phyloP scores from a whole-genome alignment of 768 basidiomycete genomes.

The Lactarius psammicola region DNA sequence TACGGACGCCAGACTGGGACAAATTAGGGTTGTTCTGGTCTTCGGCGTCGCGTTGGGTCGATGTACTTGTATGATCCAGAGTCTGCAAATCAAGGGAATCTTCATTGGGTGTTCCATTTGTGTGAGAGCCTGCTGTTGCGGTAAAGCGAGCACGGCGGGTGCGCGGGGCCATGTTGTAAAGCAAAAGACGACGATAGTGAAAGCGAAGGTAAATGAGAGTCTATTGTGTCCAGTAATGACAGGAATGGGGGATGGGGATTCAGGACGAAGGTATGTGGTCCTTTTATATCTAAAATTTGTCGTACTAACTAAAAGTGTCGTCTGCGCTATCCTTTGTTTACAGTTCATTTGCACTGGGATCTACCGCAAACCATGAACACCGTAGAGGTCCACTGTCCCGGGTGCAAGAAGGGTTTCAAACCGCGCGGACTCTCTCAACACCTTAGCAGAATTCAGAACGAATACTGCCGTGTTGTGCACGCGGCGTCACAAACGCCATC shows the following conservation, averaged over 20 bases:
- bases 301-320: not conserved
- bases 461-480: too few relatives aligned
- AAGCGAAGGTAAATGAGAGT: not conserved
- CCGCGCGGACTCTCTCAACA: not conserved
- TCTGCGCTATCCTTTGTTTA: not conserved
- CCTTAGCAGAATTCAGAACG: not conserved
- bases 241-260: not conserved
- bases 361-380: not conserved
- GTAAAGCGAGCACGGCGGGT: not conserved
- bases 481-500: too few relatives aligned
- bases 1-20: too few relatives aligned
- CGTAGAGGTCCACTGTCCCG: not conserved
- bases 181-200: not conserved
- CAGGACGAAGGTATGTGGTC: not conserved
- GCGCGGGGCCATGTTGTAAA: not conserved
- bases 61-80: too few relatives aligned
- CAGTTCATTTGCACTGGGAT: not conserved
- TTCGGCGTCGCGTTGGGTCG: too few relatives aligned
- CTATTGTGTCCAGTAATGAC: not conserved
- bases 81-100: too few relatives aligned
- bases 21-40: too few relatives aligned
- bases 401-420: not conserved
- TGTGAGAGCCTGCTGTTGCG: too few relatives aligned
- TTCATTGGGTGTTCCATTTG: too few relatives aligned
- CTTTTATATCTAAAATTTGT: not conserved